Evolutionary conservation across 148 eudicot species (phyloP).

Genomic region (Amaranthus palmeri): DNA sequence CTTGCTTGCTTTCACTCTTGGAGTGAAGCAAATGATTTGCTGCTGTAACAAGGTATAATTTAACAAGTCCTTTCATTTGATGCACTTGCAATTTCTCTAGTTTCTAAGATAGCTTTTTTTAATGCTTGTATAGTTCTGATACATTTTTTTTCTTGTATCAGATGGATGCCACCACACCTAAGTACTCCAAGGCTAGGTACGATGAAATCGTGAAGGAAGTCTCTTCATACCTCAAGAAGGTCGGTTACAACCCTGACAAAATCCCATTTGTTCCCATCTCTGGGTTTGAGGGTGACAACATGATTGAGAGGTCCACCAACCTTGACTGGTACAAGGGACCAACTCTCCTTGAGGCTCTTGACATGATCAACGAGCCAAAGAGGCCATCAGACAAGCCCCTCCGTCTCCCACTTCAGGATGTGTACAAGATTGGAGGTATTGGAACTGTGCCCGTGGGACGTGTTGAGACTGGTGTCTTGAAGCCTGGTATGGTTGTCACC

Average conservation of each 20-base stretch:
- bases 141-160: background rate
- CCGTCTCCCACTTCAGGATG: constrained; percentile 38
- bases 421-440: constrained; percentile 40
- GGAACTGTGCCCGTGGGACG: constrained; percentile 35
- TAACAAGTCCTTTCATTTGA: background rate
- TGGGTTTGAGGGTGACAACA: constrained; percentile 39
- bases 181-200: constrained; percentile 32
- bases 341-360: constrained; percentile 26
- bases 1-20: constrained; percentile 38
- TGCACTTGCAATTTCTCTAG: background rate
- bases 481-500: constrained; percentile 33
- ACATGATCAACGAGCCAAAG: constrained; percentile 27
- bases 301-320: constrained; percentile 41
- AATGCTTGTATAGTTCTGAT: no score
- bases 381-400: constrained; percentile 39
- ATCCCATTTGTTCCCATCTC: constrained; percentile 29
- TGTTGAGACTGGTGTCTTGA: constrained; percentile 26
- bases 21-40: constrained; percentile 41
- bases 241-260: constrained; percentile 39
- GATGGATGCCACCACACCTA: constrained; percentile 40
- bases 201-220: constrained; percentile 38
- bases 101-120: background rate
- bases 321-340: constrained; percentile 41
- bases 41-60: constrained; percentile 33
- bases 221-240: constrained; percentile 30